Base-by-base conservation (phyloP, 2,329 filamentous ascomycete genomes). In the Thelonectria olida region DNA sequence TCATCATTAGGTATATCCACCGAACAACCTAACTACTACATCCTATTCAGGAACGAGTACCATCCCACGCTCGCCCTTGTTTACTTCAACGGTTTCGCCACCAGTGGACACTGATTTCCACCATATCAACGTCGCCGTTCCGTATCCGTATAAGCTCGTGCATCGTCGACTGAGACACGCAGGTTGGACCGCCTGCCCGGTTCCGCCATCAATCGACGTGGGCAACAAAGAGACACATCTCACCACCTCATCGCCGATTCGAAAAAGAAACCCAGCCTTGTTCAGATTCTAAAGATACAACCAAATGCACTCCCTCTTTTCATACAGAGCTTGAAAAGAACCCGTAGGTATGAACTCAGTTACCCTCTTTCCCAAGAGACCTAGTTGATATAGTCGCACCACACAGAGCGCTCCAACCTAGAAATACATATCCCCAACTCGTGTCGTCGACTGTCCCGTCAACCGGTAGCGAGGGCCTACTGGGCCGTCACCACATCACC, bases 341-440 rank as follows among this genome's bases (percentile, higher is more conserved):
- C 20, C 17, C 27, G 51, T 4, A 45, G 5, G 22, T 34, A 36
- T 27, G 45, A 25, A 52, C 23, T 12, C 22, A 47, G 34, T 47
- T 42, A 10, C 39, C 39, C 22, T 17, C 41, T 51, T 38, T 28
- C 28, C 51, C 28, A 12, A 41, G 25, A 51, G 28, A 54, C 22
- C 20, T 44, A 34, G 34, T 25, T 61, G 34, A 53, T 38, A 45
- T 15, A 25, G 31, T 36, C 28, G 47, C 41, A 49, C 47, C 27
- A 38, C 22, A 17, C 41, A 52, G n/a, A 20, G 48, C 34, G 31
- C 27, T 44, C 38, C 22, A 17, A 50, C 17, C 36, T 58, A 62
- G 28, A 62, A 58, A 54, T 54, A 51, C 54, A 62, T 31, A 52
- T 13, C 12, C 44, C 44, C 28, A 51, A 20, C 31, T 25, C 38